A percentile compares a stretch with the other conserved stretches of the same genome.
Conservation (phyloP, 495 filamentous ascomycete genomes). For the Hypoxylon trugodes region DNA sequence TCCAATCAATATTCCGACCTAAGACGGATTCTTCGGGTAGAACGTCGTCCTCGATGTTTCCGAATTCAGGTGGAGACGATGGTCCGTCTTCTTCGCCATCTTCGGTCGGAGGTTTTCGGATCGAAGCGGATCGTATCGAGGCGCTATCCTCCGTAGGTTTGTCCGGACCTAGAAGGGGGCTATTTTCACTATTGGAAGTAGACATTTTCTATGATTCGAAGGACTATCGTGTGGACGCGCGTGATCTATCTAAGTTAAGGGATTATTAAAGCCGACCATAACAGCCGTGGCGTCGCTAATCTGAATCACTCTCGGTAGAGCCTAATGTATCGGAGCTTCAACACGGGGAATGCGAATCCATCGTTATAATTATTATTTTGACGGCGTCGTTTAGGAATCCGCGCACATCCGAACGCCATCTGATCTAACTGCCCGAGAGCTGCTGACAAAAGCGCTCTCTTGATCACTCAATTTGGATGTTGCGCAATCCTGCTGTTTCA, state of each 20-base stretch:
- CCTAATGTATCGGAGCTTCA: not conserved
- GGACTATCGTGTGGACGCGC: slow-evolving; percentile 1
- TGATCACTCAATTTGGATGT: slow-evolving; percentile 28
- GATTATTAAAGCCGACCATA: not conserved
- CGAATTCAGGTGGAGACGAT: slow-evolving; percentile 36
- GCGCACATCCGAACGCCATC: slow-evolving; percentile 25
- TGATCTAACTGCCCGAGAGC: slow-evolving; percentile 15
- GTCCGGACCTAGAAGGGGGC: slow-evolving; percentile 27
- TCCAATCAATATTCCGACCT: slow-evolving; percentile 72
- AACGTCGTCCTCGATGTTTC: slow-evolving; percentile 62
- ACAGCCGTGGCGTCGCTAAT: not conserved
- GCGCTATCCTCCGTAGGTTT: slow-evolving; percentile 4
- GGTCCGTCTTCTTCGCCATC: slow-evolving; percentile 28
- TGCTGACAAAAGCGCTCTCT: slow-evolving; percentile 39
- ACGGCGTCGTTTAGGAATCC: not conserved
- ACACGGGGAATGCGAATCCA: not conserved
- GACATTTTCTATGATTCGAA: slow-evolving; percentile 7
- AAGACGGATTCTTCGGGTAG: slow-evolving; percentile 68
- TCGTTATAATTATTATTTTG: slow-evolving; percentile 12
- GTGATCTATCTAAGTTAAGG: slow-evolving; percentile 4
- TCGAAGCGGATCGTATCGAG: slow-evolving; percentile 23
- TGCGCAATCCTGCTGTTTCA: slow-evolving; percentile 39
- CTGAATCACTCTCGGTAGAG: not conserved
- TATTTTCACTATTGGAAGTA: slow-evolving; percentile 20
- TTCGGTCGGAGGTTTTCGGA: slow-evolving; percentile 15